These are phyloP conservation scores for Cladosporium austrohemisphaericum DNA, from an alignment of 2,329 filamentous ascomycete species.

Conservation along the genomic window DNA sequence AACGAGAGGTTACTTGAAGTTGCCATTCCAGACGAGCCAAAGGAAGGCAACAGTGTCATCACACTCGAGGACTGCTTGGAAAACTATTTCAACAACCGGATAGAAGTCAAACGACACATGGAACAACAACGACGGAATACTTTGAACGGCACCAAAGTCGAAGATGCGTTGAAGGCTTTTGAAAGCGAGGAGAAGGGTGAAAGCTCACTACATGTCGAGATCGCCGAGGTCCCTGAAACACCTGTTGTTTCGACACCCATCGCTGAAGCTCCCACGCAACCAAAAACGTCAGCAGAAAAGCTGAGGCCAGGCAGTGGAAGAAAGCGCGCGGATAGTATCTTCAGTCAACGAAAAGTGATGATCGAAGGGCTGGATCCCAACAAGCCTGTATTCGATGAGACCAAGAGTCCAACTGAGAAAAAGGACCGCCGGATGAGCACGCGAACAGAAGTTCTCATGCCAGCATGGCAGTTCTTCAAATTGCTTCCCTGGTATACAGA, in stretches of 20 bases:
- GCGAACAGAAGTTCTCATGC: constrained; percentile 83
- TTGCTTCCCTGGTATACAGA: constrained; percentile 89
- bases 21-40: constrained; percentile 72
- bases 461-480: constrained; percentile 96
- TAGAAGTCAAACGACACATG: constrained; percentile 79
- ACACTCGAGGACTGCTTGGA: constrained; percentile 89
- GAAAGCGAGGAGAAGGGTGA: constrained; percentile 29
- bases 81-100: constrained; percentile 88
- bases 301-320: constrained; percentile 36
- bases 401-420: constrained; percentile 24
- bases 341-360: constrained; percentile 42
- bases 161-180: constrained; percentile 11
- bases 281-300: constrained; percentile 30
- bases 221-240: constrained; percentile 34
- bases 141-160: constrained; percentile 42
- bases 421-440: constrained; percentile 30
- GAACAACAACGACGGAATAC: constrained; percentile 57
- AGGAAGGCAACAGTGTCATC: constrained; percentile 58
- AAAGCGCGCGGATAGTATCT: constrained; percentile 48
- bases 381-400: constrained; percentile 36
- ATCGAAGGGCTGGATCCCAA: constrained; percentile 31
- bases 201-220: constrained; percentile 13
- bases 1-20: constrained; percentile 89
- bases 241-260: constrained; percentile 24
- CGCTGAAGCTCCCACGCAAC: constrained; percentile 21